phyloP scores from a whole-genome alignment of 2,329 filamentous ascomycete genomes.

The Sclerotinia glacialis region DNA sequence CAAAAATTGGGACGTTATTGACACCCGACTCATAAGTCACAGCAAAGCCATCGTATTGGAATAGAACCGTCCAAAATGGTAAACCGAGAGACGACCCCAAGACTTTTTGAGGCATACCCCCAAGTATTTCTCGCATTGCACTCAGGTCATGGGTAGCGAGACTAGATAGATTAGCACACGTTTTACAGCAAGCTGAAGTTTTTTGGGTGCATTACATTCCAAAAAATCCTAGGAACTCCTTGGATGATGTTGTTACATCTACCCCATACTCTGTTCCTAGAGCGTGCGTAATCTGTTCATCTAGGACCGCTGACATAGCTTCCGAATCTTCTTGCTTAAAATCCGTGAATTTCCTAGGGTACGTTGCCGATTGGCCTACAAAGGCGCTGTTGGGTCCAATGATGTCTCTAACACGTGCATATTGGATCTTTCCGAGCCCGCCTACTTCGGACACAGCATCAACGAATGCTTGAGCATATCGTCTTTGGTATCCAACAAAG shows the following conservation, averaged over 20 bases:
- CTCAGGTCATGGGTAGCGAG: constrained; percentile 55
- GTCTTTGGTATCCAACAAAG: constrained; percentile 60
- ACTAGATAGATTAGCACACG: constrained; percentile 40
- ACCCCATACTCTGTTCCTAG: constrained; percentile 67
- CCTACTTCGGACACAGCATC: constrained; percentile 54
- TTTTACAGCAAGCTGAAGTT: not conserved
- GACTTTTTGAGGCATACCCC: constrained; percentile 46
- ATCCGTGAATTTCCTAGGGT: constrained; percentile 46
- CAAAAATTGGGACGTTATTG: constrained; percentile 51
- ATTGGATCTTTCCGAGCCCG: constrained; percentile 50
- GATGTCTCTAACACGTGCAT: constrained; percentile 51
- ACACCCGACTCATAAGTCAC: constrained; percentile 58
- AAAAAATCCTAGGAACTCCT: constrained; percentile 18
- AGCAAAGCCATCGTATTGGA: constrained; percentile 48
- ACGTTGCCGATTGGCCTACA: constrained; percentile 49
- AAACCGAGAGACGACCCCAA: constrained; percentile 46
- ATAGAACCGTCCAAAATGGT: constrained; percentile 46
- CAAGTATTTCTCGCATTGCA: constrained; percentile 53
- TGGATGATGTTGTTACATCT: constrained; percentile 8
- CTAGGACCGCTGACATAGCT: constrained; percentile 55
- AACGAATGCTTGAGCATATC: constrained; percentile 56
- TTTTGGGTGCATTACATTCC: not conserved
- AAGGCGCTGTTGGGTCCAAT: constrained; percentile 53
- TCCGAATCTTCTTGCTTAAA: constrained; percentile 35
- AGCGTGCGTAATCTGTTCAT: constrained; percentile 87